A percentile compares a stretch with the other conserved stretches of the same genome.
Conservation (phyloP, 805 yeast species). For the Wickerhamomyces hampshirensis region DNA sequence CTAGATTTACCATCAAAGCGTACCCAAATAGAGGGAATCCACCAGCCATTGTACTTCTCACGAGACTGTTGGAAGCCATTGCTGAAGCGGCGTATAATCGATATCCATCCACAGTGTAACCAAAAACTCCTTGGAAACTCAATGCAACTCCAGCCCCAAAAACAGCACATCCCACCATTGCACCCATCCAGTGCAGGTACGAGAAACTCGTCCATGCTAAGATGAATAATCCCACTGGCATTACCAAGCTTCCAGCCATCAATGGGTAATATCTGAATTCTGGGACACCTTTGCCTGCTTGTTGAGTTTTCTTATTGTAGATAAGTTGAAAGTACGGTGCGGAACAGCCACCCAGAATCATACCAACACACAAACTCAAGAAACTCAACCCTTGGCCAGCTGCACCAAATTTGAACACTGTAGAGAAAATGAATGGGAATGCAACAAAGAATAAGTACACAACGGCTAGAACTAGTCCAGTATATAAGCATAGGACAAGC, state of each 20-base stretch:
- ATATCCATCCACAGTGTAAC: slow-evolving; percentile 64
- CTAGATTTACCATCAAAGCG: slow-evolving; percentile 51
- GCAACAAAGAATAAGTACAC: slow-evolving; percentile 64
- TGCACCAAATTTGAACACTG: slow-evolving; percentile 44
- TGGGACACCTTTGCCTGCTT: slow-evolving; percentile 47
- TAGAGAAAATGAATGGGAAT: slow-evolving; percentile 53
- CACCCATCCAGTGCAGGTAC: slow-evolving; percentile 67
- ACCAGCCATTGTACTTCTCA: slow-evolving; percentile 51
- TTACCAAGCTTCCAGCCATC: slow-evolving; percentile 57
- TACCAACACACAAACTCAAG: slow-evolving; percentile 51
- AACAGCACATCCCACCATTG: slow-evolving; percentile 67
- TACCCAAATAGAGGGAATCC: slow-evolving; percentile 53
- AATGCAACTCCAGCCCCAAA: slow-evolving; percentile 67
- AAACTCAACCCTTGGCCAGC: slow-evolving; percentile 64
- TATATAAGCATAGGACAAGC: slow-evolving; percentile 46
- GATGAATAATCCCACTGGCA: slow-evolving; percentile 69
- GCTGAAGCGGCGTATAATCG: slow-evolving; percentile 48
- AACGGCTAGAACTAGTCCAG: slow-evolving; percentile 54
- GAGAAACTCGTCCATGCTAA: slow-evolving; percentile 66
- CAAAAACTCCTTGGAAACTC: slow-evolving; percentile 61
- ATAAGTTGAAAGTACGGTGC: slow-evolving; percentile 38
- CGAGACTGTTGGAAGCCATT: slow-evolving; percentile 45
- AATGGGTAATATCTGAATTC: slow-evolving; percentile 57
- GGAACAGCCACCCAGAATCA: slow-evolving; percentile 40
- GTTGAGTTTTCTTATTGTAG: slow-evolving; percentile 37